Base-by-base conservation (phyloP, 2,329 filamentous ascomycete species). In the Kalaharituber pfeilii region DNA sequence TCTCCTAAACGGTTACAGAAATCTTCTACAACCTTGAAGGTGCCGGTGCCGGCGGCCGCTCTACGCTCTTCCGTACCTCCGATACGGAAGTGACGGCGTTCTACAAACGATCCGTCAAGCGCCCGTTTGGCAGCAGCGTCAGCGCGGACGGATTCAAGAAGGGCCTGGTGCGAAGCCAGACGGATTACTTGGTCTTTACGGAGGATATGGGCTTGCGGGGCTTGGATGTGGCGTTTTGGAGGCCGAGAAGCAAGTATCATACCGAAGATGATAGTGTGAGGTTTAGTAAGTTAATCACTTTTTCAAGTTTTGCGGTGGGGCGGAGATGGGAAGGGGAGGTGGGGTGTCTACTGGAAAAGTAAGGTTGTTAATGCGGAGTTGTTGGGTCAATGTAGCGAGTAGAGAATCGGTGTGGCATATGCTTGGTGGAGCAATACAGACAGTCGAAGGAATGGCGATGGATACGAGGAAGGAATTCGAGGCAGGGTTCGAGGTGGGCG, bases 11-110 rank as follows among this genome's bases (percentile, higher is more conserved):
- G n/a, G n/a, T n/a, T n/a, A n/a, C 22, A 56, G 55, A 88, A 65
- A 86, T 86, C 0, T 96, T 98, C 65, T 72, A 96, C 60, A 98
- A 98, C 62, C 77, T 98, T 15, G 91, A 98, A 68, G 91, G 91
- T 11, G 89, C 89, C 39, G 91, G 89, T 50, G 89, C 89, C 11
- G 91, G 91, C 9, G 88, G 89, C 0, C 77, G 86, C 56, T 88
- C 89, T 2, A 82, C 83, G 9, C 72, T 96, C 2, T 96, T 98
- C 70, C 79, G 91, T 56, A 82, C 82, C 52, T 89, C 88, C 0
- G 91, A 96, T 67, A 78, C 82, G 2, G 83, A 95, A 67, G 81
- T 94, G 24, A 89, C 87, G 0, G 76, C 76, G 56, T 83, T 84
- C 28, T 96, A 95, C 67, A 74, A 75, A 54, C 76, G 76, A 26